Conservation (phyloP, 1,284 basidiomycete genomes). For the Leccinum subspadiceum region DNA sequence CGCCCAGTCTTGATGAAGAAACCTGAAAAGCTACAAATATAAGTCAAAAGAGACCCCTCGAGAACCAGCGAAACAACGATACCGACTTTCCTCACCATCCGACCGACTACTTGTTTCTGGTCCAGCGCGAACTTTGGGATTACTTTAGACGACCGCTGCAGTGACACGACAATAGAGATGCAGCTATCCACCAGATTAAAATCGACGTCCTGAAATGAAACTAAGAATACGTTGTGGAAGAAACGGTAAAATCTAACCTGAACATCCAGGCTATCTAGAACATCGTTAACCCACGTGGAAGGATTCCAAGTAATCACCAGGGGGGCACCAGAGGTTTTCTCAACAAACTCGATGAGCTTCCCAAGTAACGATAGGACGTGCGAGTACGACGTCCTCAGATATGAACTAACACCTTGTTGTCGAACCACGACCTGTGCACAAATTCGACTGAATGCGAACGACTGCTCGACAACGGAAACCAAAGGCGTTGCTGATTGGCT, state of each 20-base stretch:
- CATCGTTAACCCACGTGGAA: slow-evolving; percentile 48
- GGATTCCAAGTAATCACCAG: slow-evolving; percentile 57
- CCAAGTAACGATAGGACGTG: slow-evolving; percentile 50
- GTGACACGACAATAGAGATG: slow-evolving; percentile 55
- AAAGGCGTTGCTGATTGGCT: slow-evolving; percentile 49
- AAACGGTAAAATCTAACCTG: slow-evolving; percentile 41
- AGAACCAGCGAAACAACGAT: background rate
- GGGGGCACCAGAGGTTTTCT: slow-evolving; percentile 27
- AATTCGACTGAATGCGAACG: slow-evolving; percentile 45
- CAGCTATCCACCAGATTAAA: slow-evolving; percentile 69
- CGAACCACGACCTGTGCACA: slow-evolving; percentile 42
- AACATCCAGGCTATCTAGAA: slow-evolving; percentile 51
- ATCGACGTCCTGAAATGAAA: slow-evolving; percentile 46
- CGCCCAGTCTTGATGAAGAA: slow-evolving; percentile 65
- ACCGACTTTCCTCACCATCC: slow-evolving; percentile 54
- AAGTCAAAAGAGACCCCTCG: slow-evolving; percentile 1
- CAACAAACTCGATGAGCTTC: slow-evolving; percentile 46
- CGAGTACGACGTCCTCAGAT: slow-evolving; percentile 48
- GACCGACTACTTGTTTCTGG: slow-evolving; percentile 50
- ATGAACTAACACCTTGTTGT: slow-evolving; percentile 28
- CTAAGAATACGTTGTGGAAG: slow-evolving; percentile 8
- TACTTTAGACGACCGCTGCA: slow-evolving; percentile 52
- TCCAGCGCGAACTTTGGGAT: slow-evolving; percentile 56
- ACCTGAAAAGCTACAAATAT: slow-evolving; percentile 63
- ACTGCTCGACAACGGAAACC: slow-evolving; percentile 53